These are phyloP conservation scores for Fusarium sp. DNA, from an alignment of 2,329 filamentous ascomycete genomes.

Conservation along the genomic window DNA sequence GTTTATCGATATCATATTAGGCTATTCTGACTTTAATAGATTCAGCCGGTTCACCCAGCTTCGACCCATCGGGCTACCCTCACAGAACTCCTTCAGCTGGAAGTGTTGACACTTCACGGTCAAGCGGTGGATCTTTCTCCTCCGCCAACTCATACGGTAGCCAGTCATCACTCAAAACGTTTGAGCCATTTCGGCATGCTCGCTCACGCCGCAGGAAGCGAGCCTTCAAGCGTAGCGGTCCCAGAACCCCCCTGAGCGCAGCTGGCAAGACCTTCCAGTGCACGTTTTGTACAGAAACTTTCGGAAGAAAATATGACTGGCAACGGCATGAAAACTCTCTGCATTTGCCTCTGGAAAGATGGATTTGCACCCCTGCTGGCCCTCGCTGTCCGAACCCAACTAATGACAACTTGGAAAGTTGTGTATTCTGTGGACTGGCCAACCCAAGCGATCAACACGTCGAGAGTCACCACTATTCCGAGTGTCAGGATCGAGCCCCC, in stretches of 20 bases:
- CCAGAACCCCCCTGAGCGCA: not conserved
- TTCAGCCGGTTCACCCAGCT: conserved; percentile 60
- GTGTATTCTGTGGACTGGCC: conserved; percentile 53
- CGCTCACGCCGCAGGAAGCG: conserved; percentile 49
- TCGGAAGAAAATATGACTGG: conserved; percentile 60
- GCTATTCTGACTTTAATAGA: conserved; percentile 56
- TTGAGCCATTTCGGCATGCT: conserved; percentile 51
- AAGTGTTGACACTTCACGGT: conserved; percentile 66
- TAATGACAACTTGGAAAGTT: conserved; percentile 49
- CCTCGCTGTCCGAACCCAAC: conserved; percentile 53
- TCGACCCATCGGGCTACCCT: conserved; percentile 54
- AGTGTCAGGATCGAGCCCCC: conserved; percentile 56
- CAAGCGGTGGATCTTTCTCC: conserved; percentile 58
- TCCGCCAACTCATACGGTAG: conserved; percentile 63
- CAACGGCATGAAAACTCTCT: conserved; percentile 63
- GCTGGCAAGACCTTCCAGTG: conserved; percentile 49
- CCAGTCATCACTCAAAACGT: conserved; percentile 55
- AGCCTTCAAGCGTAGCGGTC: not conserved
- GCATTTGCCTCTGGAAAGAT: conserved; percentile 60
- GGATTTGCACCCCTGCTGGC: conserved; percentile 57
- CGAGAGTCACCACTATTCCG: conserved; percentile 52
- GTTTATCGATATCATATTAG: too few species aligned
- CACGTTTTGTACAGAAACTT: conserved; percentile 61
- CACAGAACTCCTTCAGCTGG: conserved; percentile 63
- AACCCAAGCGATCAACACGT: conserved; percentile 51